Evolutionary conservation across 345 rosid genomes (phyloP), one percentile per base, ranked within the genome.

Genomic region (Brassica carinata): DNA sequence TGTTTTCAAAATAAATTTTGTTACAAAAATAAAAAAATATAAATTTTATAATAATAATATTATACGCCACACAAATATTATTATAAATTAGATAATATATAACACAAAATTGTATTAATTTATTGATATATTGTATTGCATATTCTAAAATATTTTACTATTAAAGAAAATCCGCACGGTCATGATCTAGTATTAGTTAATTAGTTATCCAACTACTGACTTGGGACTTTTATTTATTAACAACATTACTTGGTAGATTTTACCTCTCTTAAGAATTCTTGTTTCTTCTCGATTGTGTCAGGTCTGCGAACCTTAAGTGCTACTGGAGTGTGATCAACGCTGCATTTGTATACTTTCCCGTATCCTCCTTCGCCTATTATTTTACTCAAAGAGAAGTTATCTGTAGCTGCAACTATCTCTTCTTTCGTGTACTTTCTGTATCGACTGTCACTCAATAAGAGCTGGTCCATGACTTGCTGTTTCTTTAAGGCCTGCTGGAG

Each of bases 261-360:
- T 53, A 53, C 58, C 58, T 53, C 58, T 53, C 58, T 53, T 53
- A 53, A 53, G 58, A 53, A 53, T 1, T 53, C 58, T n/a, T 53
- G 58, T 53, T 53, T 53, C 58, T 53, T 53, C 19, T 53, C 58
- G 19, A 53, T 6, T 53, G 58, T n/a, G 58, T 53, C 58, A 53
- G 58, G 58, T 53, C 17, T 53, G 18, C 17, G 58, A 53, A 53
- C 58, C 7, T 53, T 53, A n/a, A 53, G 58, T 53, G 58, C 58
- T 53, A 53, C 58, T n/a, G 58, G 58, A 7, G 58, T 53, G 58
- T 53, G 58, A 53, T 53, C 58, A 53, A 53, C 8, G 58, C 58
- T n/a, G 58, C 58, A 53, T 53, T n/a, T 53, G 58, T 53, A 53
- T 53, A 53, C 58, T 53, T 53, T 53, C 58, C 58, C 58, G 58